phyloP scores from a whole-genome alignment of 2,329 filamentous ascomycete species.

The Cytospora leucostoma region DNA sequence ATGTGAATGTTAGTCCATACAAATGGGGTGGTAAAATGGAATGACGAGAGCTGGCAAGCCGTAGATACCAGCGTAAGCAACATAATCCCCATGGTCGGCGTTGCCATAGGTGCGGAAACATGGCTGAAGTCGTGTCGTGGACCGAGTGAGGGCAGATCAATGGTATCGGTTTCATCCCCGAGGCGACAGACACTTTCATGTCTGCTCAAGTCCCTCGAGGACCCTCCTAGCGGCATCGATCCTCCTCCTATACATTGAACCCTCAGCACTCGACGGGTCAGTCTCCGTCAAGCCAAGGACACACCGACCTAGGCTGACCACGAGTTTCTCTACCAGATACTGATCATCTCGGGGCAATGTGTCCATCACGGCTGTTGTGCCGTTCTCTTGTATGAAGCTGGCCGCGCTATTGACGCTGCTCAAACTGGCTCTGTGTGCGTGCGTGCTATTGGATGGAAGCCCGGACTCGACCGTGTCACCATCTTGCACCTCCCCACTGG shows the following conservation, averaged over 20 bases:
- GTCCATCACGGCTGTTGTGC: slow-evolving; percentile 44
- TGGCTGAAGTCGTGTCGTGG: background rate
- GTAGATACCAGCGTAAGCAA: background rate
- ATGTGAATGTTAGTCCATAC: background rate
- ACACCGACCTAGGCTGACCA: slow-evolving; percentile 61
- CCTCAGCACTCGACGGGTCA: slow-evolving; percentile 57
- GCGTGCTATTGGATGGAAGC: slow-evolving; percentile 2
- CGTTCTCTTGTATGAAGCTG: slow-evolving; percentile 28
- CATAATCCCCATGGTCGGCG: background rate
- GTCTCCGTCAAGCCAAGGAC: slow-evolving; percentile 60
- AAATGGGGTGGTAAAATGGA: background rate
- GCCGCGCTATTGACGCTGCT: slow-evolving; percentile 23
- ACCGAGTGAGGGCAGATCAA: background rate
- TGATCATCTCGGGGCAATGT: slow-evolving; percentile 58
- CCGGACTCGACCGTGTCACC: slow-evolving; percentile 13
- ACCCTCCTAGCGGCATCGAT: slow-evolving; percentile 74
- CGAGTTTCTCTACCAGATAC: slow-evolving; percentile 59
- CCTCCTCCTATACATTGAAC: slow-evolving; percentile 66
- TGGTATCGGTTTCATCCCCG: background rate
- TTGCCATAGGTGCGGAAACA: background rate
- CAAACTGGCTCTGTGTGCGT: slow-evolving; percentile 31
- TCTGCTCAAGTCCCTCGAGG: slow-evolving; percentile 65
- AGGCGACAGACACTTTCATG: background rate
- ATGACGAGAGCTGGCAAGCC: background rate
- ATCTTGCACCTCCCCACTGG: slow-evolving; percentile 38